These are phyloP conservation scores for Arthrobotrys pseudoclavata DNA, from an alignment of 2,329 filamentous ascomycete species.

Conservation along the genomic window DNA sequence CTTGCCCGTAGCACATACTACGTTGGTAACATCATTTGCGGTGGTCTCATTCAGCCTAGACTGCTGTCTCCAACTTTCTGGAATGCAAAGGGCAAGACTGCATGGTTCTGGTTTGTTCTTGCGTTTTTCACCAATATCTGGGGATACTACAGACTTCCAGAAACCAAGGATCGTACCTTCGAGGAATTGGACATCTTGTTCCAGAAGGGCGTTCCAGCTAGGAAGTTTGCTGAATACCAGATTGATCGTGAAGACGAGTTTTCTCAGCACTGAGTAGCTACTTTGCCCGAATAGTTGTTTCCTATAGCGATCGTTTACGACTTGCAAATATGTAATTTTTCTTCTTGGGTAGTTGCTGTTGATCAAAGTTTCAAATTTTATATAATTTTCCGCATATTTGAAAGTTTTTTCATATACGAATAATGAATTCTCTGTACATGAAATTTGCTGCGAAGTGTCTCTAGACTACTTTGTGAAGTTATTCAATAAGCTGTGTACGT, in stretches of 20 bases:
- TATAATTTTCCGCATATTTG: conserved; percentile 1
- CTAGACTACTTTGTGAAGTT: too few species aligned
- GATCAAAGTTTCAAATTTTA: conserved; percentile 5
- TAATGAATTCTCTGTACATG: neutral
- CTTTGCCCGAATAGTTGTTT: conserved; percentile 10
- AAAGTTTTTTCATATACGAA: neutral
- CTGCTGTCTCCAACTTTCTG: conserved; percentile 61
- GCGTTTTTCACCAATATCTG: conserved; percentile 66
- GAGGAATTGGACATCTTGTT: conserved; percentile 69
- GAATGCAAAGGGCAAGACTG: conserved; percentile 61
- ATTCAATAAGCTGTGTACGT: neutral
- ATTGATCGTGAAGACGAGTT: conserved; percentile 65
- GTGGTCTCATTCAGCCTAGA: conserved; percentile 66
- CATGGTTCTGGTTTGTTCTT: conserved; percentile 68
- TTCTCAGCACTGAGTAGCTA: conserved; percentile 27
- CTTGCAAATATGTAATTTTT: conserved; percentile 32
- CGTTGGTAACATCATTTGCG: conserved; percentile 67
- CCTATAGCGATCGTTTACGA: conserved; percentile 37
- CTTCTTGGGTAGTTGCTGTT: conserved; percentile 43
- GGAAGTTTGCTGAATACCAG: conserved; percentile 66
- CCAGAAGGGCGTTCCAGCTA: conserved; percentile 66
- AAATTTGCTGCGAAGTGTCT: neutral
- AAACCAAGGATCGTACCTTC: conserved; percentile 69
- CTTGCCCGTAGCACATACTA: conserved; percentile 68
- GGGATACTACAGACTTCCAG: conserved; percentile 68